A percentile compares a stretch with the other conserved stretches of the same genome.
Evolutionary conservation across 352 stramenopile species (phyloP).

Genomic region (Pythium rhizo-oryzae): DNA sequence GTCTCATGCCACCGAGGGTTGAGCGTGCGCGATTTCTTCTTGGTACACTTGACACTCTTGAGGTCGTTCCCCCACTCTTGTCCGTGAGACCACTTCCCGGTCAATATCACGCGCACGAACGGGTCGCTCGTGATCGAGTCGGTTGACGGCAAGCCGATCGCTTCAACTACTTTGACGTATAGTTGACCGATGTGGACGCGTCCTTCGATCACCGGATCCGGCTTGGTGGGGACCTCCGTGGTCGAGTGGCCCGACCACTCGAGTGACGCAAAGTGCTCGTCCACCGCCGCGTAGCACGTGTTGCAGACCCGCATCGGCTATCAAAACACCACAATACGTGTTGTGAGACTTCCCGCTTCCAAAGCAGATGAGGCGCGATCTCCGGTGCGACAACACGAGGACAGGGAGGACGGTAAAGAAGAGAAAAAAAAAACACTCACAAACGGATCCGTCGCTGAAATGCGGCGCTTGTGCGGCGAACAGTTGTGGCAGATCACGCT

Average conservation of each 20-base stretch:
- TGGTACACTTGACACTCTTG: slow-evolving; percentile 82
- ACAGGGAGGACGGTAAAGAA: not conserved
- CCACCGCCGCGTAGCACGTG: slow-evolving; percentile 80
- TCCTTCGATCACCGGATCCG: slow-evolving; percentile 80
- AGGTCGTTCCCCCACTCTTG: slow-evolving; percentile 85
- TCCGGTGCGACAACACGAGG: not conserved
- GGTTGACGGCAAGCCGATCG: slow-evolving; percentile 81
- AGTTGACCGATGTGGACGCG: slow-evolving; percentile 84
- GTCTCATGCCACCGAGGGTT: slow-evolving; percentile 88
- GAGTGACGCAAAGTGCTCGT: slow-evolving; percentile 83
- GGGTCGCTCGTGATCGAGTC: slow-evolving; percentile 89
- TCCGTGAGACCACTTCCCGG: slow-evolving; percentile 84
- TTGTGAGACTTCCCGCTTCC: not conserved
- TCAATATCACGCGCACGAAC: slow-evolving; percentile 84
- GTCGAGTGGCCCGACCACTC: slow-evolving; percentile 84
- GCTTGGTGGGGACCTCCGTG: slow-evolving; percentile 69
- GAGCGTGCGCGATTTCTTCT: slow-evolving; percentile 86
- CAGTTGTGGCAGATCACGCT: slow-evolving; percentile 88
- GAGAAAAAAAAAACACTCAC: slow-evolving; percentile 38
- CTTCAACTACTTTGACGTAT: slow-evolving; percentile 87
- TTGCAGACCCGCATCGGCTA: slow-evolving; percentile 90
- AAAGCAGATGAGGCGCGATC: not conserved
- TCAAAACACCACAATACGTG: not conserved
- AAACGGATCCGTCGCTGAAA: slow-evolving; percentile 80
- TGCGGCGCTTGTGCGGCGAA: slow-evolving; percentile 83